These are phyloP conservation scores for Backusella morwellensis DNA, from an alignment of 192 early-diverging fungal genomes.

Conservation along the genomic window DNA sequence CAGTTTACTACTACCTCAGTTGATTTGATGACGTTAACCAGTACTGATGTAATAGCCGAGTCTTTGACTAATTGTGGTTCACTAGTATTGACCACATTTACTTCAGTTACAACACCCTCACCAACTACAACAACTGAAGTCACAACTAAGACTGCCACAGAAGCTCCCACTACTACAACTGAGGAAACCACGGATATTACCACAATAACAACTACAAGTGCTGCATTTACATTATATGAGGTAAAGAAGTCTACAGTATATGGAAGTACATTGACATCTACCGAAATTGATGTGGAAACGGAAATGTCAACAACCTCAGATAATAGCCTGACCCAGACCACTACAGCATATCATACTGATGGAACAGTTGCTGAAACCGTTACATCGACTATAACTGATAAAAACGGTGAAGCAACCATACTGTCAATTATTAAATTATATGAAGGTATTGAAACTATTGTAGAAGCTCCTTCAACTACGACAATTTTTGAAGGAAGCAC, in stretches of 20 bases:
- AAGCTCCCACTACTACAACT: neutral
- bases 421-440: neutral
- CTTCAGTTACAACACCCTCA: neutral
- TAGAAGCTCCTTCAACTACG: neutral
- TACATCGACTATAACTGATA: neutral
- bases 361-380: neutral
- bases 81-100: neutral
- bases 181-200: neutral
- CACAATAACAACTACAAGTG: neutral
- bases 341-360: neutral
- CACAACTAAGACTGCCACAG: neutral
- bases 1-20: neutral
- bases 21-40: neutral
- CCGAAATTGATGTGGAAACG: neutral
- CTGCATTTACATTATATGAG: neutral
- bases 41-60: neutral
- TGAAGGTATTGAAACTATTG: neutral
- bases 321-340: no score
- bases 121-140: neutral
- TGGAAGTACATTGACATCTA: neutral
- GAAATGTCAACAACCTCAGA: neutral
- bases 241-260: neutral
- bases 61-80: neutral
- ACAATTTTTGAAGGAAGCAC: neutral
- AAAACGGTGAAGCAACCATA: neutral